Base-by-base conservation (phyloP, 805 yeast genomes). In the Sungouiella thailandica region DNA sequence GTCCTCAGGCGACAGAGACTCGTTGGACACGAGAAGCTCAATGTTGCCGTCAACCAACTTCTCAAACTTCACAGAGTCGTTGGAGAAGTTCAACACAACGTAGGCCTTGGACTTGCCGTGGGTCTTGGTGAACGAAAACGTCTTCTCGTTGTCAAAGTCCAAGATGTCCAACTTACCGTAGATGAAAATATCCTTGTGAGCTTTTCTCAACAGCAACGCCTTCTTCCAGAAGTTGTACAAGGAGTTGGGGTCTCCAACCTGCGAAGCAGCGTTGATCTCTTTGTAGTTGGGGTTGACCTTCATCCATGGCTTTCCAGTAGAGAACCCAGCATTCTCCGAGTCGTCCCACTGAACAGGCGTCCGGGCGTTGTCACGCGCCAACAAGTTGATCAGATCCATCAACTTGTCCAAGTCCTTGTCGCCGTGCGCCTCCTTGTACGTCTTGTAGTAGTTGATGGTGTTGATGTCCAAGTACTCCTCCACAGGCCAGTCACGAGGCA, bases 281-380 rank as follows among this genome's bases (percentile, higher is more conserved):
- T 50, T 53, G 55, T 67, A 74, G 47, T 68, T 68, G 38, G 70
- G 76, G 43, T 72, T 70, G 43, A 69, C 68, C 39, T 61, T 56
- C 57, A 68, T 73, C 80, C 81, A 75, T 12, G 80, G 80, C 40
- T 55, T 57, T 28, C 50, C 66, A 4, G 62, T 53, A 16, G 76
- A 57, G 53, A 74, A 74, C 0, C 80, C 80, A 24, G 62, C 77
- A 40, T 68, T 40, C 11, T 44, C 57, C 1, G 63, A 43, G 34
- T 49, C 52, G 39, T 63, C 65, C 80, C 80, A 75, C 43, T 73
- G 80, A 40, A 75, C 70, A 13, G 80, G 80, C 14, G 77, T 63
- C 52, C 80, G 65, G 7, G 75, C 68, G 46, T 74, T 62, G 46
- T 74, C 80, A 48, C 80, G 61, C 10, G 76, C 70, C 14, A 65